These are phyloP conservation scores for Penicillium coffeae DNA, from an alignment of 495 filamentous ascomycete species.

Conservation along the genomic window DNA sequence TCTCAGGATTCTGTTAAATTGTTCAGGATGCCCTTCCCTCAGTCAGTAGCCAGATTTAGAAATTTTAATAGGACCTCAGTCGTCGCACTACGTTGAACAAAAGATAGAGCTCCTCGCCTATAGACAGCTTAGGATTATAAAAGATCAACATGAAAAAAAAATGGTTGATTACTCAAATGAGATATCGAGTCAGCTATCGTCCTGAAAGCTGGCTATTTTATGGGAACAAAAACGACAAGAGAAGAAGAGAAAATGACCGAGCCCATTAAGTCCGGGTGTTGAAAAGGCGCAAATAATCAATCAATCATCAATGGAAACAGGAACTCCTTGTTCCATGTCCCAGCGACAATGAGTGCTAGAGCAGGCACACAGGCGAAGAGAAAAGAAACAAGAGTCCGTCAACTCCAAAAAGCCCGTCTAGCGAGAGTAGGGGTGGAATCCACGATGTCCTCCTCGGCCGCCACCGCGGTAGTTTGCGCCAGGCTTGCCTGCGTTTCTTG, in stretches of 20 bases:
- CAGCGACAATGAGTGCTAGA: background rate
- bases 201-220: conserved; percentile 1
- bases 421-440: conserved; percentile 78
- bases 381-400: background rate
- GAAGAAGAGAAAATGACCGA: background rate
- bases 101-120: background rate
- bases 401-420: conserved; percentile 9
- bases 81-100: too few relatives aligned
- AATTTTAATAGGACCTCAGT: too few relatives aligned
- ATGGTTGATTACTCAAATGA: background rate
- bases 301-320: too few relatives aligned
- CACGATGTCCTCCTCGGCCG: conserved; percentile 69
- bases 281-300: too few relatives aligned
- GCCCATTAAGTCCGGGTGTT: background rate
- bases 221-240: background rate
- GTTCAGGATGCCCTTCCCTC: too few relatives aligned
- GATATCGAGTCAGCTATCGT: background rate
- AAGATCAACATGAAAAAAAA: background rate
- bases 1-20: background rate
- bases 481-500: conserved; percentile 91
- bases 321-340: too few relatives aligned
- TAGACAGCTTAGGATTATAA: background rate
- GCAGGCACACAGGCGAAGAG: background rate
- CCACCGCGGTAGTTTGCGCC: conserved; percentile 94
- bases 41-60: too few relatives aligned